phyloP scores from a whole-genome alignment of 2,329 filamentous ascomycete genomes.

The Talaromyces marneffei region DNA sequence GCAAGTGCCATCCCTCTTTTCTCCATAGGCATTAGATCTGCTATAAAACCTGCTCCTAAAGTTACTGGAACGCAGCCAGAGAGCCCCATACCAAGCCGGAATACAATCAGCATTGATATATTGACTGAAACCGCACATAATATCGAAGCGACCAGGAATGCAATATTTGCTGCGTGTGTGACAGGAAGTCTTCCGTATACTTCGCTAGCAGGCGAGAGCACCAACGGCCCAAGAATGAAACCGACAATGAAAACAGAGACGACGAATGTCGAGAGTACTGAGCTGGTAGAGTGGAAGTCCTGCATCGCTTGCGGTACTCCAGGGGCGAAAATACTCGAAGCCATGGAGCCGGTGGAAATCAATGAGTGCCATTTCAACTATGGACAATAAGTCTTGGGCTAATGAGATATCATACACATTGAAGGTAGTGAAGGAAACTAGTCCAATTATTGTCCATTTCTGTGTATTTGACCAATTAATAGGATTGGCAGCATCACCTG shows the following conservation, averaged over 20 bases:
- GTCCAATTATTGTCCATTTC: not conserved
- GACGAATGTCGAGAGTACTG: not conserved
- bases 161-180: constrained; percentile 51
- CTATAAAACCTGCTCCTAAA: constrained; percentile 35
- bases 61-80: constrained; percentile 59
- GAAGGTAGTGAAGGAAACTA: not conserved
- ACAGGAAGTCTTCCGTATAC: constrained; percentile 51
- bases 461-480: not conserved
- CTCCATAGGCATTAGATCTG: constrained; percentile 34
- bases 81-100: constrained; percentile 58
- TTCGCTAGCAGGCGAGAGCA: constrained; percentile 57
- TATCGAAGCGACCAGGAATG: constrained; percentile 59
- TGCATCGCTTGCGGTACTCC: not conserved
- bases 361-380: too few species aligned
- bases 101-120: constrained; percentile 52
- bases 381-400: too few species aligned
- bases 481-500: not conserved
- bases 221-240: constrained; percentile 54
- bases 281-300: not conserved
- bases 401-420: not conserved
- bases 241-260: constrained; percentile 52
- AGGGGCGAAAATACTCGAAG: not conserved
- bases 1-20: constrained; percentile 33
- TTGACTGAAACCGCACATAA: constrained; percentile 57
- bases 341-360: too few species aligned